Evolutionary conservation across 2,329 filamentous ascomycete species (phyloP).

Genomic region (Aspergillus texensis): DNA sequence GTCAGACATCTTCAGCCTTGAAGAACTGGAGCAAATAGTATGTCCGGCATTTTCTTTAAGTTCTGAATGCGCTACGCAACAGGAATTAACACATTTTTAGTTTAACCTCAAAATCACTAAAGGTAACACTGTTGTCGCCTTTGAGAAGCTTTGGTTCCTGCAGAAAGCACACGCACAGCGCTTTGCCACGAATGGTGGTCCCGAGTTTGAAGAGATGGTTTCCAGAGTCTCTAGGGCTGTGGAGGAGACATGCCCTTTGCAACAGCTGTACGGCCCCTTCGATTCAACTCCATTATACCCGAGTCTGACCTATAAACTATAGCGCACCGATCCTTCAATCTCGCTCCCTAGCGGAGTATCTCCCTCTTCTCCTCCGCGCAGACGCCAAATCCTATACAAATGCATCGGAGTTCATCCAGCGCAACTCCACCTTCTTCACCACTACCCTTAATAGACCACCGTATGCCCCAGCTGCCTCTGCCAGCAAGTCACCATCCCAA

Average conservation of each 20-base stretch:
- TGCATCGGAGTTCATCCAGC: conserved; percentile 56
- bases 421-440: conserved; percentile 62
- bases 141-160: conserved; percentile 78
- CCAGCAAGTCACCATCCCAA: conserved; percentile 13
- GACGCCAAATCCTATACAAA: conserved; percentile 63
- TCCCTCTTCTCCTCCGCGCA: conserved; percentile 54
- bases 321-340: conserved; percentile 33
- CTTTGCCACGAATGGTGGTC: conserved; percentile 50
- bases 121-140: conserved; percentile 81
- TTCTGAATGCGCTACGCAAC: neutral
- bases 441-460: conserved; percentile 31
- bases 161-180: conserved; percentile 69
- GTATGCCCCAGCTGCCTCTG: conserved; percentile 26
- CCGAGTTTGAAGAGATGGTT: conserved; percentile 44
- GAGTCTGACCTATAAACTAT: conserved; percentile 12
- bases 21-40: conserved; percentile 71
- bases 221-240: conserved; percentile 34
- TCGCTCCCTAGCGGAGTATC: conserved; percentile 49
- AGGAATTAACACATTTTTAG: conserved; percentile 41
- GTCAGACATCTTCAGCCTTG: conserved; percentile 71
- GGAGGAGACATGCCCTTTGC: conserved; percentile 23
- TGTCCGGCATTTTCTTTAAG: conserved; percentile 22
- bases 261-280: conserved; percentile 32
- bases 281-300: neutral
- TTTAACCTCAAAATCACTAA: conserved; percentile 88